A percentile compares a stretch with the other conserved stretches of the same genome.
phyloP scores from a whole-genome alignment of 106 monocot species.

The Dioscorea zingiberensis region DNA sequence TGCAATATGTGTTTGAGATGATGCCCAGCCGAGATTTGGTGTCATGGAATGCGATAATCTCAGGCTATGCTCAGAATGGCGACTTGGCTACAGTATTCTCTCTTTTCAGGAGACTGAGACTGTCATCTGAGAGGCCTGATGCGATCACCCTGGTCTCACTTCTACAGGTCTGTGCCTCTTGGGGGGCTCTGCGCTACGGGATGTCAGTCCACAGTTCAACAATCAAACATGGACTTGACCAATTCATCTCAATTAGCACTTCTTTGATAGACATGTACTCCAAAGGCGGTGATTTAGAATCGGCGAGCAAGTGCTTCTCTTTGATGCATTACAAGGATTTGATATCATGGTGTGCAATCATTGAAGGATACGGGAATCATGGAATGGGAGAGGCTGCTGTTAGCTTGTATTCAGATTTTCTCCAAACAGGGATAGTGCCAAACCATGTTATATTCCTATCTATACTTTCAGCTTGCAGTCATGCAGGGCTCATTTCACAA shows the following conservation, averaged over 20 bases:
- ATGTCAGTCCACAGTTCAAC: slow-evolving; percentile 40
- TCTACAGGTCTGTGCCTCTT: slow-evolving; percentile 50
- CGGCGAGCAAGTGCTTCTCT: slow-evolving; percentile 28
- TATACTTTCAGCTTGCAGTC: slow-evolving; percentile 43
- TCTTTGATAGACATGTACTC: slow-evolving; percentile 55
- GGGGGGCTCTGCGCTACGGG: slow-evolving; percentile 42
- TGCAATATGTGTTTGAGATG: slow-evolving; percentile 22
- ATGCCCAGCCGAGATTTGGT: slow-evolving; percentile 48
- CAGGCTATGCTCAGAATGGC: slow-evolving; percentile 43
- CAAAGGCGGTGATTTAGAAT: slow-evolving; percentile 34
- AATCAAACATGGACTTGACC: slow-evolving; percentile 13
- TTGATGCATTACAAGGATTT: slow-evolving; percentile 23
- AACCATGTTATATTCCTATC: slow-evolving; percentile 44
- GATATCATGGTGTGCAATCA: slow-evolving; percentile 40
- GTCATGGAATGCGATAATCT: slow-evolving; percentile 66
- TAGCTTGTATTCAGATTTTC: slow-evolving; percentile 17
- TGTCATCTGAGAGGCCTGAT: slow-evolving; percentile 25
- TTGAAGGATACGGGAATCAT: slow-evolving; percentile 37
- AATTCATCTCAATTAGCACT: slow-evolving; percentile 33
- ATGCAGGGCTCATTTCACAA: slow-evolving; percentile 28
- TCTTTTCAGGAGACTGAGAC: slow-evolving; percentile 35
- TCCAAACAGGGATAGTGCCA: slow-evolving; percentile 20
- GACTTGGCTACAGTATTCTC: slow-evolving; percentile 28
- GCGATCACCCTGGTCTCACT: slow-evolving; percentile 43
- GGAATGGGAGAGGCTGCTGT: slow-evolving; percentile 34